Conservation (phyloP, 176 grass and related monocot species). For the Coix lacrymajobi region DNA sequence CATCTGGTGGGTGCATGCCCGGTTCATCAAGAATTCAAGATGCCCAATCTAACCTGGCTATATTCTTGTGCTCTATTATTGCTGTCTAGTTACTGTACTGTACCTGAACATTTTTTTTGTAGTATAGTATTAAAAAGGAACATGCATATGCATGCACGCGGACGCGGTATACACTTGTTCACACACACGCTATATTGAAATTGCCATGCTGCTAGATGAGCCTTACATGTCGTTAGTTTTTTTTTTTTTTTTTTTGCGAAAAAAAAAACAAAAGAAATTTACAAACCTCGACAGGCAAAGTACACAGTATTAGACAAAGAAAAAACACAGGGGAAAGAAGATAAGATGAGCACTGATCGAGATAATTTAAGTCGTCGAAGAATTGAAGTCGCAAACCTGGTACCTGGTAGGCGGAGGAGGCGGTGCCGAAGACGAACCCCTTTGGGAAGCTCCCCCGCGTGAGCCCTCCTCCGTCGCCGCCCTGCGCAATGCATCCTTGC, state of each 20-base stretch:
- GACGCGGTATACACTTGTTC: background rate
- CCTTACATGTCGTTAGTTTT: too few species aligned
- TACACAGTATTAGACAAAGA: too few species aligned
- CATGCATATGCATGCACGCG: background rate
- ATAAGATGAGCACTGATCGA: background rate
- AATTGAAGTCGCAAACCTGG: conserved; percentile 46
- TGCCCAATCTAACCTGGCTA: background rate
- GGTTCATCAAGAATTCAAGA: background rate
- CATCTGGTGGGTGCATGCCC: background rate
- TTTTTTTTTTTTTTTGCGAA: too few species aligned
- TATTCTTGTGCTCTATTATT: background rate
- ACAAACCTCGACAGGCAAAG: too few species aligned
- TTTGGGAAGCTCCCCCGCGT: conserved; percentile 67
- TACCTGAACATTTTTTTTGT: background rate
- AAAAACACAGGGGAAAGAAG: background rate
- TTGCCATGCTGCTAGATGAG: background rate
- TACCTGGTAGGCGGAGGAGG: conserved; percentile 94
- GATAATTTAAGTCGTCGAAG: too few species aligned
- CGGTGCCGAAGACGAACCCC: conserved; percentile 88
- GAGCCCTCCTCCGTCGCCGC: conserved; percentile 26
- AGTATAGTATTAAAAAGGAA: too few species aligned
- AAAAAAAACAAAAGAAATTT: too few species aligned
- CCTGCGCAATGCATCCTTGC: conserved; percentile 27
- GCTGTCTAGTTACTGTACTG: background rate
- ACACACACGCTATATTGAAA: background rate